Percentiles rank a stretch among this genome's conserved stretches.
Conservation (phyloP, 1,139 yeast genomes). For the Suhomyces yuchorum region DNA sequence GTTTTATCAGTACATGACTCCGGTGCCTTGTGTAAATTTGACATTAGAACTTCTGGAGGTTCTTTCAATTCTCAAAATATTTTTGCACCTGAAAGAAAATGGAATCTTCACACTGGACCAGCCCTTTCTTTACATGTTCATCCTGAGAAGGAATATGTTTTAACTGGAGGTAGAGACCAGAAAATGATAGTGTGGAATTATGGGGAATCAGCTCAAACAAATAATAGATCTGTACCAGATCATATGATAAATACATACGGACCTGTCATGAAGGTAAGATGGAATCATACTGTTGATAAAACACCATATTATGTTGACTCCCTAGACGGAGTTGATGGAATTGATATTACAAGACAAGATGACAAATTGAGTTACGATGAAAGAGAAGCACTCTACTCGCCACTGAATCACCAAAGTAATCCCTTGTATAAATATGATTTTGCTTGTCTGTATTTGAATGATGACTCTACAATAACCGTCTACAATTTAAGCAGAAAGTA, state of each 20-base stretch:
- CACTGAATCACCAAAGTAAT: constrained; percentile 11
- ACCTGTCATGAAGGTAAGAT: constrained; percentile 70
- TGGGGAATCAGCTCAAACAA: constrained; percentile 35
- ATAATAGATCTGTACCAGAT: constrained; percentile 58
- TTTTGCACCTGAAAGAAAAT: constrained; percentile 61
- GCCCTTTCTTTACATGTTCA: constrained; percentile 90
- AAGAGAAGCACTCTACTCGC: constrained; percentile 31
- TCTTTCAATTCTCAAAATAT: constrained; percentile 23
- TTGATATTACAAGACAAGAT: constrained; percentile 13
- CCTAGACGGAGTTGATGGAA: constrained; percentile 5
- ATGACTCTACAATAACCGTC: constrained; percentile 71
- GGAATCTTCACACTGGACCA: constrained; percentile 91
- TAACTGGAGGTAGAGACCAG: constrained; percentile 92
- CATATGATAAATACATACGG: constrained; percentile 75
- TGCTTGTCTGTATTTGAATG: constrained; percentile 77
- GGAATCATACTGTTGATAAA: constrained; percentile 43
- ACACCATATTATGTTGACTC: constrained; percentile 23
- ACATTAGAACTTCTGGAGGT: constrained; percentile 50
- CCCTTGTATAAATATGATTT: constrained; percentile 56
- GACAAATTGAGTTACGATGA: constrained; percentile 24
- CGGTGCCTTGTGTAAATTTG: constrained; percentile 86
- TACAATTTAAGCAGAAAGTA: constrained; percentile 75
- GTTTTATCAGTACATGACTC: constrained; percentile 76
- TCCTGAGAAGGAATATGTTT: constrained; percentile 76
- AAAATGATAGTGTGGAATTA: constrained; percentile 79